Conservation (phyloP, 768 basidiomycete genomes). For the Dictyophora rubrovolvata region DNA sequence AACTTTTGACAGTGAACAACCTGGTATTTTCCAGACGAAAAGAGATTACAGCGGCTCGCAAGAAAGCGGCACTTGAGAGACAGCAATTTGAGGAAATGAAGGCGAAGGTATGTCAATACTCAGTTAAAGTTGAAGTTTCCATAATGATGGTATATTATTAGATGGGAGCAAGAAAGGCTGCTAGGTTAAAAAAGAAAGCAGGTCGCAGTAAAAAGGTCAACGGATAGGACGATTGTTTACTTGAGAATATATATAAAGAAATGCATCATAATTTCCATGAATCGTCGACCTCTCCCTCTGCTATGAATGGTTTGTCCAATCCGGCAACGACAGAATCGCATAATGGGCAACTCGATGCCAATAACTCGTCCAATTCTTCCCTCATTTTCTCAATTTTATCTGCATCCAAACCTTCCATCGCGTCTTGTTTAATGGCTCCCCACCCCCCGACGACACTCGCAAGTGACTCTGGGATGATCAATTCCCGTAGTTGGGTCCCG, state of each 20-base stretch:
- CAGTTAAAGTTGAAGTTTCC: neutral
- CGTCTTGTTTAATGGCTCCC: slow-evolving; percentile 14
- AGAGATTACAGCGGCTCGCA: slow-evolving; percentile 61
- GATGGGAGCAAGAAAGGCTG: slow-evolving; percentile 77
- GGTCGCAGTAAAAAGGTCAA: slow-evolving; percentile 77
- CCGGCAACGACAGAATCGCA: slow-evolving; percentile 85
- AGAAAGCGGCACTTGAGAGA: slow-evolving; percentile 64
- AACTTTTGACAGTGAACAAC: slow-evolving; percentile 1
- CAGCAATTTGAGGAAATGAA: slow-evolving; percentile 38
- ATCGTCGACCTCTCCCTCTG: slow-evolving; percentile 64
- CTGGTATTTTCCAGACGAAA: slow-evolving; percentile 34
- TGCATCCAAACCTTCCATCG: slow-evolving; percentile 35
- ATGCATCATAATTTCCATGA: slow-evolving; percentile 58
- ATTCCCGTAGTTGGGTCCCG: slow-evolving; percentile 79
- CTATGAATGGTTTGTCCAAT: slow-evolving; percentile 79
- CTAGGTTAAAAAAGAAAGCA: slow-evolving; percentile 58
- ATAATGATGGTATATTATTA: slow-evolving; percentile 18
- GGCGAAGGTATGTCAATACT: slow-evolving; percentile 35
- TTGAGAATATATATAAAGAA: neutral
- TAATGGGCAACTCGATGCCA: slow-evolving; percentile 84
- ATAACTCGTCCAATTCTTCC: slow-evolving; percentile 77
- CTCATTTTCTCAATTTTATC: slow-evolving; percentile 63
- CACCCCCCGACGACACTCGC: slow-evolving; percentile 54
- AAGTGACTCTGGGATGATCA: slow-evolving; percentile 90
- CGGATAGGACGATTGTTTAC: slow-evolving; percentile 34